Percentiles rank a stretch among this genome's conserved stretches.
Conservation (phyloP, 805 yeast genomes). For the Groenewaldozyma salmanticensis region DNA sequence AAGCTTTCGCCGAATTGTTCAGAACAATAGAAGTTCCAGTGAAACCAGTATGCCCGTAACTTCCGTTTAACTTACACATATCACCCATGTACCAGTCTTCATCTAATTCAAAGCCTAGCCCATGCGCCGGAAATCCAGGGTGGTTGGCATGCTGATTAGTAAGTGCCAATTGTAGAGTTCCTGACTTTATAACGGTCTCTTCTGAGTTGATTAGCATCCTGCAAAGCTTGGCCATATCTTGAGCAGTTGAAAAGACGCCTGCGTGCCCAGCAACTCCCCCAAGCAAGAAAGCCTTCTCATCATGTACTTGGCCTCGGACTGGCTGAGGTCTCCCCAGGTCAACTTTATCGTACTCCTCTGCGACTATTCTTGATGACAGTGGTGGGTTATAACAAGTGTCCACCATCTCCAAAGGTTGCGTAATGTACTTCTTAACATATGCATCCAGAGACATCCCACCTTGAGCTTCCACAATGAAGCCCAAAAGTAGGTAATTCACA, state of each 20-base stretch:
- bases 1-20: conserved; percentile 6
- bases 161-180: conserved; percentile 3
- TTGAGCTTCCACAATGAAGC: conserved; percentile 5
- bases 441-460: conserved; percentile 2
- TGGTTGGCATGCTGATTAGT: conserved; percentile 4
- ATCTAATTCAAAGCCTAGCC: conserved; percentile 13
- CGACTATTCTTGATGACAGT: conserved; percentile 1
- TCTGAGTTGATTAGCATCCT: conserved; percentile 7
- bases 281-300: conserved; percentile 11
- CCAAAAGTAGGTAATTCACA: conserved; percentile 5
- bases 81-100: conserved; percentile 10
- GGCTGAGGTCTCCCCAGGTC: conserved; percentile 12
- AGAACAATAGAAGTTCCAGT: conserved; percentile 14
- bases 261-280: conserved; percentile 12
- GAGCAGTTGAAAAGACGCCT: conserved; percentile 10
- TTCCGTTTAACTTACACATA: conserved; percentile 6
- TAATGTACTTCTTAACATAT: conserved; percentile 1
- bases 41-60: conserved; percentile 16
- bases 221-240: conserved; percentile 9
- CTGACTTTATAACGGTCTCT: not conserved
- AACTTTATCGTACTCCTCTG: conserved; percentile 7
- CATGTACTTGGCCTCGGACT: conserved; percentile 13
- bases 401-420: conserved; percentile 6
- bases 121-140: conserved; percentile 11
- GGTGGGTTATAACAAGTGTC: conserved; percentile 5